phyloP scores from a whole-genome alignment of 139 green algal species.

The Yamagishiella unicocca region DNA sequence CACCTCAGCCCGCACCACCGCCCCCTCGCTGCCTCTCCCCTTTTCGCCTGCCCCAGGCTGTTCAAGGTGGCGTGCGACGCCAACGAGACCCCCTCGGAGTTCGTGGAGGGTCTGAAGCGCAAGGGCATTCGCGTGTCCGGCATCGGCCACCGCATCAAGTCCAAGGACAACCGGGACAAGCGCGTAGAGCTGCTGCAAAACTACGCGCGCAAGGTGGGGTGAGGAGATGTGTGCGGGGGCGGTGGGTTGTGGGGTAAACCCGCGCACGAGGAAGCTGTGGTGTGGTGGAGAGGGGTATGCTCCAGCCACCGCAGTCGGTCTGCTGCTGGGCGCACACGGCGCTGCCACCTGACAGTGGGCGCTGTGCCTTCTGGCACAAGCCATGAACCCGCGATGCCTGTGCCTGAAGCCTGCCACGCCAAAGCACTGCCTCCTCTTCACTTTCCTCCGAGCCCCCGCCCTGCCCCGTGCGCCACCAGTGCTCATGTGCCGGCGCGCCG shows the following conservation, averaged over 20 bases:
- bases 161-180: conserved; percentile 95
- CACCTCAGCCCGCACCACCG: too few species aligned
- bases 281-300: neutral
- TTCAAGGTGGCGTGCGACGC: conserved; percentile 77
- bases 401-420: too few species aligned
- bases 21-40: too few species aligned
- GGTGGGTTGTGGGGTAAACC: neutral
- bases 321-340: too few species aligned
- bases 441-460: too few species aligned
- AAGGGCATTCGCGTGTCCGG: conserved; percentile 84
- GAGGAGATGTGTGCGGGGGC: neutral
- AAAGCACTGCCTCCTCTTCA: too few species aligned
- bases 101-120: conserved; percentile 84
- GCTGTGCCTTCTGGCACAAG: too few species aligned
- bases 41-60: conserved; percentile 68
- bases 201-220: conserved; percentile 75
- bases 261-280: neutral
- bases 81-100: conserved; percentile 71
- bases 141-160: conserved; percentile 97
- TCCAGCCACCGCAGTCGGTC: too few species aligned
- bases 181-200: conserved; percentile 93
- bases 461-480: too few species aligned
- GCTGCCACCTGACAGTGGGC: too few species aligned
- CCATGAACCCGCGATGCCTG: too few species aligned
- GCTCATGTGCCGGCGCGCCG: too few species aligned